Percentiles rank a stretch among this genome's conserved stretches.
Evolutionary conservation across 176 grass and related monocot species (phyloP).

Genomic region (Tillandsia leiboldiana): DNA sequence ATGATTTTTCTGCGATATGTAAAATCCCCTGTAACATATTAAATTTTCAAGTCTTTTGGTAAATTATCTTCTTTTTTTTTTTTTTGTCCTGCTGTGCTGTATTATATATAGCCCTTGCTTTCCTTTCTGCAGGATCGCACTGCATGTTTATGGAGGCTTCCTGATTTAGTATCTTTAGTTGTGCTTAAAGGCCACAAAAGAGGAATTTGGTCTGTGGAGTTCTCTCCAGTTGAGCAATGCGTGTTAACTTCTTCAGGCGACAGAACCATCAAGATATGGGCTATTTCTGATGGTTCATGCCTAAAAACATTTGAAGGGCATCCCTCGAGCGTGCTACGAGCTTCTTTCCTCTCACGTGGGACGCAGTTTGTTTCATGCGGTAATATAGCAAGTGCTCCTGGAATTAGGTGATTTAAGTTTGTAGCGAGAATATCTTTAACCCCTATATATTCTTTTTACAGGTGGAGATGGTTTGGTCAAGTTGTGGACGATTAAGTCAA

Average conservation of each 20-base stretch:
- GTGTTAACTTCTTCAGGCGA: slow-evolving; percentile 90
- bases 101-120: background rate
- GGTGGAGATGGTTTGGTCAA: slow-evolving; percentile 95
- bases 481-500: slow-evolving; percentile 83
- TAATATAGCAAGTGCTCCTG: slow-evolving; percentile 19
- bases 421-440: background rate
- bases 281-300: slow-evolving; percentile 76
- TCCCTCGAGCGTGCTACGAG: slow-evolving; percentile 72
- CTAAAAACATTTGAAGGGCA: slow-evolving; percentile 96
- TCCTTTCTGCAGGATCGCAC: slow-evolving; percentile 63
- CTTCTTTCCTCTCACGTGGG: slow-evolving; percentile 72
- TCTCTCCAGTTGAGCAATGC: slow-evolving; percentile 91
- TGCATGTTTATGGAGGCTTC: slow-evolving; percentile 91
- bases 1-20: no score
- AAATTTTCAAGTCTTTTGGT: background rate
- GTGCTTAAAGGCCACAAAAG: slow-evolving; percentile 82
- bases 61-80: background rate
- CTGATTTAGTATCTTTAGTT: slow-evolving; percentile 56
- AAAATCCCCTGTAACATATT: background rate
- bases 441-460: slow-evolving; percentile 28
- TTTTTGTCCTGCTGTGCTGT: background rate
- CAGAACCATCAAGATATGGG: slow-evolving; percentile 89
- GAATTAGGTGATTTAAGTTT: background rate
- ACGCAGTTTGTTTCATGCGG: slow-evolving; percentile 82
- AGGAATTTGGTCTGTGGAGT: slow-evolving; percentile 91